Base-by-base conservation (phyloP, 352 stramenopile species). In the Lagenidium giganteum region DNA sequence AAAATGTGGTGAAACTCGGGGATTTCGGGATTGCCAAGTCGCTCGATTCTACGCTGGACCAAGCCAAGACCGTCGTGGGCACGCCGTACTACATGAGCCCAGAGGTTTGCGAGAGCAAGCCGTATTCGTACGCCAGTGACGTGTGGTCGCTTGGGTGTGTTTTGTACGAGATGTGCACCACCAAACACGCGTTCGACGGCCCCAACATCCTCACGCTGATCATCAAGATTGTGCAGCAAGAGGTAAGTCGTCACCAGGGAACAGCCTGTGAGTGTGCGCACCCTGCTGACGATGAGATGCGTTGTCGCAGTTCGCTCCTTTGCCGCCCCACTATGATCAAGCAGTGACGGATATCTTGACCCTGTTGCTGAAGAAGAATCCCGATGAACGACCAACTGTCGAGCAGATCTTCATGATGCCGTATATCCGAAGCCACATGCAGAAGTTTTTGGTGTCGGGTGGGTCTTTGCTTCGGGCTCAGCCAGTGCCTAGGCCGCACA, bases 81-180 rank as follows among this genome's bases (percentile, higher is more conserved):
- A 97, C 90, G 16, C 91, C 91, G 0, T 96, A 96, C 61, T 97
- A 97, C 54, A 96, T 97, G 78, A 95, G 81, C 37, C 90, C 90
- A 8, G 91, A 97, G 57, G 85, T 97, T 29, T 97, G 86, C 51
- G 80, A 95, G 65, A 90, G 80, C 65, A 86, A 93, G 32, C 82
- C 87, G 8, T 98, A 98, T 67, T 91, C 86, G 34, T 93, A 93
- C 51, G 70, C 84, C 21, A 95, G 78, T 51, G 93, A 98, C 46
- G 71, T 98, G 17, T 98, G 92, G 90, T 93, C 85, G 13, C 69
- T 98, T 5, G 92, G 92, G 17, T 95, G 87, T 45, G 67, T 96
- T 5, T 35, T 97, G 18, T 97, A 95, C 54, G 86, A 97, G 57
- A 87, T 95, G 49, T 67, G 87, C 17, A 56, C 84, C 6, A 64